Base-by-base conservation (phyloP, 345 rosid species). In the Garcia nutans region DNA sequence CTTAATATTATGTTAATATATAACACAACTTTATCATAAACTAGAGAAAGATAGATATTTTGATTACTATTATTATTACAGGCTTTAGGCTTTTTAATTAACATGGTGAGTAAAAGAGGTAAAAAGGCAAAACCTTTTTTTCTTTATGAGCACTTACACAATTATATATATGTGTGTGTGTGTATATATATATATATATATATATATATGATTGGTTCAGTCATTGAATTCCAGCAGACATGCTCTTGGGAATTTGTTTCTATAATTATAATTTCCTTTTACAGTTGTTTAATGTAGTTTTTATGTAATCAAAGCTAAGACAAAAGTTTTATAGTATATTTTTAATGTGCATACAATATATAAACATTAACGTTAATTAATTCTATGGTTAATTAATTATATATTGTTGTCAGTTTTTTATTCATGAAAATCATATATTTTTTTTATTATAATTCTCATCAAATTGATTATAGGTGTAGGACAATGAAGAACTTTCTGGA, bases 81-180 rank as follows among this genome's bases (percentile, higher is more conserved):
- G 73, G 41, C 79, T 75, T 81, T 84, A 76, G 73, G 41, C 79
- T 75, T 81, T 84, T 72, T 68, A 79, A 76, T 23, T 8, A 59
- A 74, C 57, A 68, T 65, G 64, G 54, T 77, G 84, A 75, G 86
- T 70, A 73, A 78, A 73, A 71, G 71, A 45, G 67, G 76, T 76
- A 68, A 81, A 85, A 76, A 74, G 84, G 77, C 71, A 71, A 24
- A 33, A 47, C 78, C 73, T 78, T 81, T 78, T 81, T 81, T 83
- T 26, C 58, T 68, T 58, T 76, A 55, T 73, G 70, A 72, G 77
- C 71, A 66, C 76, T 54, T 65, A 63, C 72, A 72, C 80, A 22
- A 71, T 49, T 4, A 28, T 1, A 37, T 37, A 37, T 37, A 37
- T 33, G n/a, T n/a, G n/a, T n/a, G n/a, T n/a, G n/a, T n/a, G n/a